Evolutionary conservation across 2,329 filamentous ascomycete genomes (phyloP), one percentile per base, ranked within the genome.

Genomic region (Colletotrichum truncatum): DNA sequence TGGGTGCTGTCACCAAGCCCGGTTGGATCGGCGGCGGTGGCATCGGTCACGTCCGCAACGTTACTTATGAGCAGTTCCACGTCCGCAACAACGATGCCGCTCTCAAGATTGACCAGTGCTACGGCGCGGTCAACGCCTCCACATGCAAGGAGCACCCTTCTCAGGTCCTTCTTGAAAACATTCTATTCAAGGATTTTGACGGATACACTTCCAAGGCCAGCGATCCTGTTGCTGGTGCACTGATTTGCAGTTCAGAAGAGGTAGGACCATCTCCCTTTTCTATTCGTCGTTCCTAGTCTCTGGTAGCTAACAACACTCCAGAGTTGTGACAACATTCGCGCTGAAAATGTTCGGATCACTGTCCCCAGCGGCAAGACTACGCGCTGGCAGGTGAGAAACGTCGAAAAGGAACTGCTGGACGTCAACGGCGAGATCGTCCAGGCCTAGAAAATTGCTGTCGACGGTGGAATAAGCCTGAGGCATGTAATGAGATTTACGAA

Each of bases 51-150:
- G 89, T 92, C 48, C 82, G 81, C 61, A 92, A 92, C 73, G 83
- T 92, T 66, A 91, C 89, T 1, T 92, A 89, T 73, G 85, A 91
- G 60, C 82, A 80, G 4, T 88, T 91, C 78, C 72, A 77, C 30
- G 81, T 89, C 63, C 75, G 82, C 32, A 89, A 90, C 63, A 88
- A 90, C 66, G 89, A 91, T 71, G 32, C 55, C 6, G 36, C 55
- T 7, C 32, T 58, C 4, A 23, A 39, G 36, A 39, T 39, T n/a
- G 36, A 39, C n/a, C 36, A 39, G 36, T 39, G 36, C n/a, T 39
- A 39, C 10, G 36, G 36, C 36, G 36, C 36, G 4, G 36, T 39
- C 4, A 39, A 39, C 18, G 36, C 36, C 3, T 39, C 36, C 3
- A 39, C 36, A 14, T 39, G 36, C n/a, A 14, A 39, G 14, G 36